phyloP scores from a whole-genome alignment of 768 basidiomycete genomes.

The Pisolithus tinctorius region DNA sequence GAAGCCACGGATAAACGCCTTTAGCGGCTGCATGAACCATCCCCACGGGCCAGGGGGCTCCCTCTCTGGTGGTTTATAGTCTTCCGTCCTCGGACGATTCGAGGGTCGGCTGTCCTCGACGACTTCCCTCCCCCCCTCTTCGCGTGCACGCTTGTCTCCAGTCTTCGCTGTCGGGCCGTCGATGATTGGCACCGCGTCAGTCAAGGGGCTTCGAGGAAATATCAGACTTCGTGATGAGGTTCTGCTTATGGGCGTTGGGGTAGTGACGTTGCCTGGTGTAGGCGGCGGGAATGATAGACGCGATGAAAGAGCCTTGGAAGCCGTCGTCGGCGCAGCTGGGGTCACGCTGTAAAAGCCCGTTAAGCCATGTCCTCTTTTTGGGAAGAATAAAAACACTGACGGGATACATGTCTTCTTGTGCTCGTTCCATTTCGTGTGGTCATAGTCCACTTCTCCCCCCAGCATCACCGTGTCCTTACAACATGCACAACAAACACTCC shows the following conservation, averaged over 20 bases:
- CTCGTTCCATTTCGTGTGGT: constrained; percentile 52
- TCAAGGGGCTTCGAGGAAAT: constrained; percentile 17
- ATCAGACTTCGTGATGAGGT: constrained; percentile 9
- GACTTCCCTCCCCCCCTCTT: constrained; percentile 28
- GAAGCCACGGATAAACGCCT: constrained; percentile 62
- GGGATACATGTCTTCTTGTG: constrained; percentile 50
- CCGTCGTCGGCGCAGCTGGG: constrained; percentile 11
- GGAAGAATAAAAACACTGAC: constrained; percentile 19
- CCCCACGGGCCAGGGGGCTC: constrained; percentile 44
- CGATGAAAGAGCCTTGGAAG: constrained; percentile 13
- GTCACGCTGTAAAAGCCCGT: constrained; percentile 10
- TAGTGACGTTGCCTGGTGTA: constrained; percentile 12
- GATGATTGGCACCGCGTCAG: constrained; percentile 33
- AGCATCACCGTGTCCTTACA: constrained; percentile 44
- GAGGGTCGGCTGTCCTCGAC: constrained; percentile 37
- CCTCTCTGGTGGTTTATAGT: constrained; percentile 36
- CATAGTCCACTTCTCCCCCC: constrained; percentile 49
- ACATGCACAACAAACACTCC: constrained; percentile 42
- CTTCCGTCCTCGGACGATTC: constrained; percentile 48
- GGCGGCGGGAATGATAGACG: constrained; percentile 12
- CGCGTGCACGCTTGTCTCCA: constrained; percentile 45
- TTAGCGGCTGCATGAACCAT: constrained; percentile 58
- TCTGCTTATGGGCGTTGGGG: constrained; percentile 9
- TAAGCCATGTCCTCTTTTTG: neutral
- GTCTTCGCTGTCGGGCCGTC: constrained; percentile 19